phyloP scores from a whole-genome alignment of 331 rosid genomes.

The Quercus lobata region DNA sequence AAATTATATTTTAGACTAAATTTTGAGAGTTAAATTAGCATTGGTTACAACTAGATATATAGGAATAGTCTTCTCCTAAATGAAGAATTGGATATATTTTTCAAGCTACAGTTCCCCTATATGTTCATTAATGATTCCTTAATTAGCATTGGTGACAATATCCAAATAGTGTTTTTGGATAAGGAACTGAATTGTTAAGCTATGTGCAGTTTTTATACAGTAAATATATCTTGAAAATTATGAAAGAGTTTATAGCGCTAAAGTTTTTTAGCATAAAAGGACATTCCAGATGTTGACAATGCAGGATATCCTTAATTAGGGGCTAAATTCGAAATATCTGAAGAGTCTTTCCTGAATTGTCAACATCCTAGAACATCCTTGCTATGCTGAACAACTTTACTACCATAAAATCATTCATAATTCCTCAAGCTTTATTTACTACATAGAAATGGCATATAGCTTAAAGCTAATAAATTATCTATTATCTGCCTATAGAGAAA shows the following conservation, averaged over 20 bases:
- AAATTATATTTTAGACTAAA: background rate
- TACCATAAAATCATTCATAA: background rate
- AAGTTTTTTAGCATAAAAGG: no score
- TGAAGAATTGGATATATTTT: background rate
- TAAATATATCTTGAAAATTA: no score
- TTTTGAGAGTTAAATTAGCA: background rate
- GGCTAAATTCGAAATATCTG: background rate
- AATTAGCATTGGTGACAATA: background rate
- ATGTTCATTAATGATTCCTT: background rate
- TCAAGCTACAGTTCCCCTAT: background rate
- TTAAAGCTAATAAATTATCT: no score
- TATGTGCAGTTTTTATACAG: no score
- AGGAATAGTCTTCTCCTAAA: background rate
- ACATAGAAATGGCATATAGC: no score
- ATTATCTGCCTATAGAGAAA: background rate
- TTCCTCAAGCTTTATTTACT: background rate
- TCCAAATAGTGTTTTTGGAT: no score
- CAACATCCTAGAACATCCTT: background rate
- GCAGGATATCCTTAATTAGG: no score
- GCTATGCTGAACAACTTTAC: background rate
- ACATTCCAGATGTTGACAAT: no score
- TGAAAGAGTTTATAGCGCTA: no score
- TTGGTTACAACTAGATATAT: no score
- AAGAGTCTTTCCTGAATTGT: background rate
- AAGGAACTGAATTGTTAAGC: no score